These are phyloP conservation scores for Arabidopsis thaliana DNA, from an alignment of 345 rosid species.

Conservation along the genomic window TAIR10.1 NC_003074.8:9811501-9812000, in stretches of 20 bases:
- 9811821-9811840: not conserved
- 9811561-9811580: conserved; percentile 8
- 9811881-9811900: conserved; percentile 85
- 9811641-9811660: conserved; percentile 83
- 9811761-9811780: conserved; percentile 69
- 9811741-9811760: conserved; percentile 83
- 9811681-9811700: conserved; percentile 89
- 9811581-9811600: conserved; percentile 39
- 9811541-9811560: conserved; percentile 64
- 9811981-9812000: conserved; percentile 58
- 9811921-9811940: conserved; percentile 87
- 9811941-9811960: conserved; percentile 85
- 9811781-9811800: conserved; percentile 91
- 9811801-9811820: conserved; percentile 39
- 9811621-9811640: conserved; percentile 85
- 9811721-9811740: conserved; percentile 80
- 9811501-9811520: conserved; percentile 83
- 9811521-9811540: conserved; percentile 97
- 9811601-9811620: conserved; percentile 63
- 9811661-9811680: conserved; percentile 92
- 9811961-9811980: conserved; percentile 74
- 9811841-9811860: conserved; percentile 22
- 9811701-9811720: conserved; percentile 95
- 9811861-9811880: not conserved
- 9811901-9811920: conserved; percentile 90